Conservation (phyloP, 2,329 filamentous ascomycete genomes). For the Sarocladiaceae sp. region DNA sequence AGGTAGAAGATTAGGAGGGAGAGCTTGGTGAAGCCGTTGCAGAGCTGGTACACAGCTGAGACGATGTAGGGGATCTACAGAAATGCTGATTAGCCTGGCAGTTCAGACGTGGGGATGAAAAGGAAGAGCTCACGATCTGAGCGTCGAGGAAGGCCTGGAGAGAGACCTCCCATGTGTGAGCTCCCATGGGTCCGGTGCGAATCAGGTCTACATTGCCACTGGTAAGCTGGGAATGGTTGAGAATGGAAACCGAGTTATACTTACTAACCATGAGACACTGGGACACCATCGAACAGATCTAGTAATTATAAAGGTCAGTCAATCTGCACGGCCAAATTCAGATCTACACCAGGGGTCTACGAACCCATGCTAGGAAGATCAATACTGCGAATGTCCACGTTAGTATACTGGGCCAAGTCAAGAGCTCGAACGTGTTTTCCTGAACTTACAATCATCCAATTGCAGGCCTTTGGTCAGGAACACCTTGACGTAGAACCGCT, state of each 20-base stretch:
- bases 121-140: background rate
- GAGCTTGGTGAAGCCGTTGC: constrained; percentile 30
- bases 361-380: no score
- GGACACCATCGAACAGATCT: background rate
- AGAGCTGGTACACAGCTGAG: constrained; percentile 26
- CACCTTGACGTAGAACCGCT: constrained; percentile 27
- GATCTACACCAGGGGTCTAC: no score
- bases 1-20: constrained; percentile 33
- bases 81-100: no score
- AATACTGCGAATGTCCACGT: no score
- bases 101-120: no score
- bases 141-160: background rate
- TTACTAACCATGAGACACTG: constrained; percentile 5
- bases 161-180: background rate
- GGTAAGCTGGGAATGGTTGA: no score
- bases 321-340: no score
- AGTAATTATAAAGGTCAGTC: no score
- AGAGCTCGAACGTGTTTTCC: constrained; percentile 21
- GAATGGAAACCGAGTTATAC: background rate
- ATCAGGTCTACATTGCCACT: background rate
- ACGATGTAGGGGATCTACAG: constrained; percentile 19
- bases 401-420: constrained; percentile 19
- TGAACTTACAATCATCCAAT: constrained; percentile 22
- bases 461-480: constrained; percentile 20
- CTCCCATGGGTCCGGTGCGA: background rate